Base-by-base conservation (phyloP, 208 protist genomes). In the Tritrichomonas musculus region DNA sequence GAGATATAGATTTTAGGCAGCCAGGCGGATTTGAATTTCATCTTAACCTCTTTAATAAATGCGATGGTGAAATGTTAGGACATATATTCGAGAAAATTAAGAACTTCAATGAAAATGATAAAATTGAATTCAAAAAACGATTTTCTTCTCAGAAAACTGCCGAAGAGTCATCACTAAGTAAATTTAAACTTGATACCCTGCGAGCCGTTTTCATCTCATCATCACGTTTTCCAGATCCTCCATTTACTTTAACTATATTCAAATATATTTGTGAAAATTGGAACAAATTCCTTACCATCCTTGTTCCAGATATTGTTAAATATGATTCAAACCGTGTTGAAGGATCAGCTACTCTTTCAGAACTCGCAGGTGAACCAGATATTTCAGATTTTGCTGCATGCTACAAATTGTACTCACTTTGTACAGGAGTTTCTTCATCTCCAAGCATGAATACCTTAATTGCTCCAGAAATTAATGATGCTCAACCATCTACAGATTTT, bases 391-490 rank as follows among this genome's bases (percentile, higher is more conserved):
- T 84, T n/a, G 73, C 49, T n/a, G 33, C 73, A 84, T 84, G 73
- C 25, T 84, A 53, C 44, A 49, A 84, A 44, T 53, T 84, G 13
- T 84, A 53, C 30, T 53, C 36, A 11, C 25, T 84, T 8, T 84
- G 73, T 53, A 53, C 73, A 20, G 73, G 73, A n/a, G 44, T 44
- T 84, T 84, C 73, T n/a, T 84, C 73, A 53, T 84, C 73, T n/a
- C 73, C 73, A 53, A 53, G 41, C 14, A n/a, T 84, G n/a, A 44
- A 84, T 84, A 84, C 73, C 27, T 33, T 84, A 5, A 84, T 84
- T 84, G 25, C 73, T 25, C 73, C 73, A 33, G 36, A 33, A 39
- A 8, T 84, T 13, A 53, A 84, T 30, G 44, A 84, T 53, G 27
- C 73, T n/a, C 17, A 3, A 5, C 73, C 73, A n/a, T 84, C 73